A percentile compares a stretch with the other conserved stretches of the same genome.
Evolutionary conservation across 805 yeast species (phyloP).

Genomic region (Teunomyces aglyptinius): DNA sequence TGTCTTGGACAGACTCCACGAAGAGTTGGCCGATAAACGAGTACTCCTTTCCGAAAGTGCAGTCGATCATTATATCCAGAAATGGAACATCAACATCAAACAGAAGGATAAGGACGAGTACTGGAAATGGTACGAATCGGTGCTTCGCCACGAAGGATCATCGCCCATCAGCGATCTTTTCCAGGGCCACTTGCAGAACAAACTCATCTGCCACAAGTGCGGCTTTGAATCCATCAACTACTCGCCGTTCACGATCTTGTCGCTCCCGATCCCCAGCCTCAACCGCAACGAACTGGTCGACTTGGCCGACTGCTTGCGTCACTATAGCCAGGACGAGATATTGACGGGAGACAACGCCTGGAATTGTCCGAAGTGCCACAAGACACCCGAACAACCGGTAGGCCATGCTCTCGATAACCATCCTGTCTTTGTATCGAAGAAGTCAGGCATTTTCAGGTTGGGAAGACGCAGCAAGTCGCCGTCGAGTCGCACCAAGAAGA

Average conservation of each 20-base stretch:
- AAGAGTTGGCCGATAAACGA: constrained; percentile 48
- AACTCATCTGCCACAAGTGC: constrained; percentile 62
- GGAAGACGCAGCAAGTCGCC: constrained; percentile 37
- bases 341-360: constrained; percentile 77
- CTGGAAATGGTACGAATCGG: constrained; percentile 56
- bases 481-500: constrained; percentile 16
- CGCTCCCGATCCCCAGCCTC: constrained; percentile 58
- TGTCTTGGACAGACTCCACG: constrained; percentile 64
- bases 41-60: constrained; percentile 14
- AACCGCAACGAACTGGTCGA: constrained; percentile 31
- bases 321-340: constrained; percentile 63
- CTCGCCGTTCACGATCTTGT: constrained; percentile 59
- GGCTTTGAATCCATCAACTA: constrained; percentile 58
- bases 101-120: constrained; percentile 48
- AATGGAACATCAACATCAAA: constrained; percentile 33
- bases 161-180: constrained; percentile 66
- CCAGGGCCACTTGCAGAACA: constrained; percentile 72
- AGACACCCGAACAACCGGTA: constrained; percentile 13
- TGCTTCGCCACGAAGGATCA: constrained; percentile 54
- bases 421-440: constrained; percentile 37
- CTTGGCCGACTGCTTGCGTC: constrained; percentile 60
- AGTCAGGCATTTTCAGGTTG: constrained; percentile 34
- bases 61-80: constrained; percentile 22
- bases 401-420: constrained; percentile 25
- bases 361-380: constrained; percentile 74